These are phyloP conservation scores for Colletotrichum sp. DNA, from an alignment of 2,329 filamentous ascomycete genomes.

Conservation along the genomic window DNA sequence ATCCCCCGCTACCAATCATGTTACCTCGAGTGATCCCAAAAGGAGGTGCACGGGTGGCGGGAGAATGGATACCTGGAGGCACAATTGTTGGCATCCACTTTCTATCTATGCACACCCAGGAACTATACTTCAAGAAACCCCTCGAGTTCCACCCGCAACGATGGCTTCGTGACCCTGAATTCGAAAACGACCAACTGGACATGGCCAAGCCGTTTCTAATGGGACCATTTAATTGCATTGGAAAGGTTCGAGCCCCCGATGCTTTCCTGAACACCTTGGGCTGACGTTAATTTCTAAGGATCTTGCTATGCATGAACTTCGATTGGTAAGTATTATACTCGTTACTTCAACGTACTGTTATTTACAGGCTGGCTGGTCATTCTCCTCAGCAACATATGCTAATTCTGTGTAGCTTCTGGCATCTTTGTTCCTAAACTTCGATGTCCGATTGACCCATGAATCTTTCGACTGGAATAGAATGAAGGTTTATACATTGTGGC, in stretches of 20 bases:
- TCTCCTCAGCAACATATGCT: not conserved
- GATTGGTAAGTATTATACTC: not conserved
- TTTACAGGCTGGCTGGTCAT: too few relatives aligned
- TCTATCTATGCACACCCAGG: not conserved
- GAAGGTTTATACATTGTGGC: not conserved
- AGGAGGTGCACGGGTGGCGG: not conserved
- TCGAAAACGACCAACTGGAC: not conserved
- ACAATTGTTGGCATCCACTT: not conserved
- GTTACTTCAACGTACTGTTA: not conserved
- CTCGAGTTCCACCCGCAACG: slow-evolving; percentile 53
- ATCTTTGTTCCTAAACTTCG: not conserved
- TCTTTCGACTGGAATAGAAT: not conserved
- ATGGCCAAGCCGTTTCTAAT: not conserved
- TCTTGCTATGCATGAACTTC: not conserved
- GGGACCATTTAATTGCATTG: slow-evolving; percentile 52
- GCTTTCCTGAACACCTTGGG: too few relatives aligned
- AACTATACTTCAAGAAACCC: not conserved
- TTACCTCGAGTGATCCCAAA: not conserved
- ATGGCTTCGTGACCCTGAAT: not conserved
- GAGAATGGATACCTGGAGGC: not conserved
- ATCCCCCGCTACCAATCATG: not conserved
- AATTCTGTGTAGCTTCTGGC: not conserved
- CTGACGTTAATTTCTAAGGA: not conserved
- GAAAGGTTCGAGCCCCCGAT: slow-evolving; percentile 25
- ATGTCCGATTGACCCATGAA: not conserved